Evolutionary conservation across 495 filamentous ascomycete species (phyloP), one percentile per base, ranked within the genome.

Genomic region (Astrocystis sublimbata): DNA sequence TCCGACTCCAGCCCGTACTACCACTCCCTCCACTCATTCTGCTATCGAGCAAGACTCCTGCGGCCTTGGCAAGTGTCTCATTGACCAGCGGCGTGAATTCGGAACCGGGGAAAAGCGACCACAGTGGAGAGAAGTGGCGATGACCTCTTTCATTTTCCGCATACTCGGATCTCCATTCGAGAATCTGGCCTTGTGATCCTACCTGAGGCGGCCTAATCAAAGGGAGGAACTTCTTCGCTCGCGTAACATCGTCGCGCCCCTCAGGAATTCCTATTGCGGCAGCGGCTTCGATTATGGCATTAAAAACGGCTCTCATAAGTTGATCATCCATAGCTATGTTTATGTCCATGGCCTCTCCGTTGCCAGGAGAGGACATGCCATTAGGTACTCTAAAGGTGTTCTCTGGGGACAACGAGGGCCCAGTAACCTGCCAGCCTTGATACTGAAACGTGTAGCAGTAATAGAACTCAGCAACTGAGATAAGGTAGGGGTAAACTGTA

Each of bases 131-230:
- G 46, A 50, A 73, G 54, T 81, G 79, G 19, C 77, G 65, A 54
- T 79, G 78, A 9, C 78, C 78, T 0, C 72, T 73, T 28, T 79
- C 78, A 2, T 68, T 68, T 46, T 80, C 79, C 8, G 52, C 65
- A 21, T 75, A 78, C 35, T 81, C 79, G 17, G 62, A 38, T 15
- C 66, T 65, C 75, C 78, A 79, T 65, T 79, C 76, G 38, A 80
- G 73, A 10, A 80, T 71, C 28, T 79, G 73, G 0, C 78, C 74
- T 1, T 28, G 23, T 5, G 58, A 60, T 6, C 46, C 45, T 8
- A 33, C 50, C 19, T 31, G 24, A 33, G 54, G 54, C 13, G 26
- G 26, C 17, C 28, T 10, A 8, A 58, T 58, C 30, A 23, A 30
- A 2, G 26, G 26, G 5, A 31, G 31, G 55, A 58, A 58, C 7